Percentiles rank a stretch among this genome's conserved stretches.
Conservation (phyloP, 495 filamentous ascomycete genomes). For the Acidiella bohemica region DNA sequence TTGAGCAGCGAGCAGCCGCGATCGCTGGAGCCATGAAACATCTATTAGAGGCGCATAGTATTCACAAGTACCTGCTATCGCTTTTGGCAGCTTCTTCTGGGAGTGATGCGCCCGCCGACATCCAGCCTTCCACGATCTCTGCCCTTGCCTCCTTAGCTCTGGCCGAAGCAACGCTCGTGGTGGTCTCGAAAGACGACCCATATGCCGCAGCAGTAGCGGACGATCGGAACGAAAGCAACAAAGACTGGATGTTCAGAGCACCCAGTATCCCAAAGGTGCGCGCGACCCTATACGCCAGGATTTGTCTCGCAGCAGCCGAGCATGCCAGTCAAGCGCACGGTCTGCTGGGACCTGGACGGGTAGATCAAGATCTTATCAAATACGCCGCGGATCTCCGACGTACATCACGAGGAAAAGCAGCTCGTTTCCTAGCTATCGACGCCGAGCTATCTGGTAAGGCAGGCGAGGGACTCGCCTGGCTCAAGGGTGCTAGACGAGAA, state of each 20-base stretch:
- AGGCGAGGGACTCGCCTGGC: slow-evolving; percentile 74
- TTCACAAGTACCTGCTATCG: slow-evolving; percentile 50
- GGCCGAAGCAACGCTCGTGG: slow-evolving; percentile 77
- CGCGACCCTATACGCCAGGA: slow-evolving; percentile 68
- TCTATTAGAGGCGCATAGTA: slow-evolving; percentile 64
- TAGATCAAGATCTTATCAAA: slow-evolving; percentile 49
- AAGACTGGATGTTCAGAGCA: slow-evolving; percentile 83
- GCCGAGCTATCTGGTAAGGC: slow-evolving; percentile 68
- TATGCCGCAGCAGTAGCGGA: slow-evolving; percentile 69
- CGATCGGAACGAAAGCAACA: slow-evolving; percentile 61
- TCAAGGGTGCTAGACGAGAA: slow-evolving; percentile 55
- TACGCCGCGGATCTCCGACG: slow-evolving; percentile 63
- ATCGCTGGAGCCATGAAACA: slow-evolving; percentile 63
- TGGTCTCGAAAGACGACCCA: slow-evolving; percentile 84
- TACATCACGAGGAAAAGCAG: slow-evolving; percentile 66
- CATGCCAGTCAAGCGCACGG: slow-evolving; percentile 50
- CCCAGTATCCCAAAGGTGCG: slow-evolving; percentile 79
- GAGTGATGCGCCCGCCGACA: slow-evolving; percentile 35
- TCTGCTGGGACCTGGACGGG: slow-evolving; percentile 35
- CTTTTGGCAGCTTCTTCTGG: slow-evolving; percentile 6
- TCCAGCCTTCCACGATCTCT: slow-evolving; percentile 48
- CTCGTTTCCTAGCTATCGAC: slow-evolving; percentile 81
- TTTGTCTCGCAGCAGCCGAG: slow-evolving; percentile 68
- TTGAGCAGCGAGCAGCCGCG: slow-evolving; percentile 51
- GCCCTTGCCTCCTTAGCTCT: slow-evolving; percentile 62